Evolutionary conservation across 2,329 filamentous ascomycete genomes (phyloP), one percentile per base, ranked within the genome.

Genomic region (Phyllosticta capitalensis): DNA sequence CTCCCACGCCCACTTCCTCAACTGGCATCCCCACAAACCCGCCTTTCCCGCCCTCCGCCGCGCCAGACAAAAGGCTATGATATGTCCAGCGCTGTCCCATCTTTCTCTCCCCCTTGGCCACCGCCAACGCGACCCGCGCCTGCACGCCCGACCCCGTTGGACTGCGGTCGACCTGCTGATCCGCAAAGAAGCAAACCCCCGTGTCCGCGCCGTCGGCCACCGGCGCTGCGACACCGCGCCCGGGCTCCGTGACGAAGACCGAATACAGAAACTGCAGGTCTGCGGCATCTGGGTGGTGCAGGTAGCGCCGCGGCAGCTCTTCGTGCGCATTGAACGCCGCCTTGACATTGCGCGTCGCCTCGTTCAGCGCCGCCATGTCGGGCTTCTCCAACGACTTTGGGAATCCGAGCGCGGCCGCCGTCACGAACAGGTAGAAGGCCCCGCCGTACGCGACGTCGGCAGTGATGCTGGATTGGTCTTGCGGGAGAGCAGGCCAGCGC

Each of bases 91-190:
- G 55, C 21, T 64, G 28, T 5, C 62, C 63, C 9, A 63, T 26
- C 20, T 55, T 26, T 48, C 60, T 26, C 38, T 63, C 50, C 3
- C 65, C 65, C 28, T 55, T 62, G 9, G 62, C 65, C 52, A 62
- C 56, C 2, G 65, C 64, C 50, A 61, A 52, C 22, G 71, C 71
- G 9, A 71, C 62, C 24, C 70, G 61, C 14, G 71, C 69, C 20
- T 66, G 65, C 14, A 69, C 67, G 1, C 67, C 69, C 48, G 65
- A 67, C 0, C 71, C 68, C n/a, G 69, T 72, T 0, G 71, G 70
- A 5, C 68, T 72, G 20, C 77, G 71, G 64, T 82, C 78, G 50
- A 81, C 73, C 61, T 79, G 74, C 56, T 75, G 72, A 26, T 78
- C 72, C 0, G 75, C 76, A 61, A 79, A 76, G 66, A 74, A 75